These are phyloP conservation scores for Pseudognaphalium luteoalbum DNA, from an alignment of 129 eudicot species.

Conservation along the genomic window DNA sequence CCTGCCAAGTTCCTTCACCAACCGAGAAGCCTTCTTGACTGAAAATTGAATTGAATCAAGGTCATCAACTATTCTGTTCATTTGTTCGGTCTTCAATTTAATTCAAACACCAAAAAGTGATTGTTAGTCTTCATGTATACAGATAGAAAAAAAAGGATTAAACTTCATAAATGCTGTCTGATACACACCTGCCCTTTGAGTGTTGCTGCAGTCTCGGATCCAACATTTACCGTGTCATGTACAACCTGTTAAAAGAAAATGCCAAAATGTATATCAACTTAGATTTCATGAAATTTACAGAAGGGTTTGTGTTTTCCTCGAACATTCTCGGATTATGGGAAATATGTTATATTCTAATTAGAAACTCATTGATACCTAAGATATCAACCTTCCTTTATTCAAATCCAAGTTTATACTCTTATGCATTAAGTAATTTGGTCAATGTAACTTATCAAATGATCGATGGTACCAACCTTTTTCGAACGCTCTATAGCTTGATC, in stretches of 20 bases:
- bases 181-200: constrained; percentile 75
- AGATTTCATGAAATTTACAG: background rate
- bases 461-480: constrained; percentile 24
- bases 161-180: background rate
- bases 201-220: constrained; percentile 87
- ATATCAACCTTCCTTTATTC: no score
- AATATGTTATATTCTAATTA: no score
- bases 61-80: constrained; percentile 91
- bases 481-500: constrained; percentile 90
- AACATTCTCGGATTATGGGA: no score
- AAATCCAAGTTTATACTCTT: no score
- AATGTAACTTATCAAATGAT: background rate
- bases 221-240: constrained; percentile 70
- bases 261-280: constrained; percentile 42
- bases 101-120: constrained; percentile 5
- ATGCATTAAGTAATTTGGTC: no score
- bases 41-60: constrained; percentile 86
- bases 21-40: constrained; percentile 75
- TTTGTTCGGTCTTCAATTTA: constrained; percentile 74
- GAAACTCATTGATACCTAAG: no score
- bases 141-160: background rate
- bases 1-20: constrained; percentile 96
- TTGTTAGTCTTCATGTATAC: constrained; percentile 14
- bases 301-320: no score
- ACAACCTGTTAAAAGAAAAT: constrained; percentile 52